Evolutionary conservation across 1,284 basidiomycete species (phyloP).

Genomic region (Fomitopsis schrenkii): DNA sequence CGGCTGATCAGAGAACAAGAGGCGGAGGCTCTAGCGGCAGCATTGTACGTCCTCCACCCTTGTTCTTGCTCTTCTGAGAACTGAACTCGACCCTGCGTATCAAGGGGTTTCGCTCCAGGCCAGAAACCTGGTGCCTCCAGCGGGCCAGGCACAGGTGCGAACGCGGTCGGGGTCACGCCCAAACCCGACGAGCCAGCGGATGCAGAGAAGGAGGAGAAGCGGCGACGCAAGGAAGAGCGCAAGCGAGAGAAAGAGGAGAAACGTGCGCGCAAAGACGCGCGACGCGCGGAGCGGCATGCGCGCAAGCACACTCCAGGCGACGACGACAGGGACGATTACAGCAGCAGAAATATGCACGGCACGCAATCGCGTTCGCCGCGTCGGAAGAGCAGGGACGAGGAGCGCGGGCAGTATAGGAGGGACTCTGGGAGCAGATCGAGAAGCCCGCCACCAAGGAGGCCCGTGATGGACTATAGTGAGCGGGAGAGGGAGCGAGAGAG

Average conservation of each 20-base stretch:
- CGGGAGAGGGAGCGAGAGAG: conserved; percentile 45
- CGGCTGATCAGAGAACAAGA: conserved; percentile 80
- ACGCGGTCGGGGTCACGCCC: conserved; percentile 25
- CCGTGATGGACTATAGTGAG: conserved; percentile 34
- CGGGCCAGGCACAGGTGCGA: conserved; percentile 32
- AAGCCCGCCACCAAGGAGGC: conserved; percentile 21
- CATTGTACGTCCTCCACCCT: conserved; percentile 49
- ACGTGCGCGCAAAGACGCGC: conserved; percentile 43
- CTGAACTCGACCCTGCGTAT: neutral
- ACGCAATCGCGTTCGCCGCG: conserved; percentile 44
- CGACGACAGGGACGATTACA: conserved; percentile 4
- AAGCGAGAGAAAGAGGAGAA: conserved; percentile 53
- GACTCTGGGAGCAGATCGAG: conserved; percentile 22
- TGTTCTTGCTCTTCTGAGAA: neutral
- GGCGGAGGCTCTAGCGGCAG: conserved; percentile 79
- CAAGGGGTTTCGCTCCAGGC: conserved; percentile 61
- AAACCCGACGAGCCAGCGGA: conserved; percentile 22
- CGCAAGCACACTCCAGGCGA: conserved; percentile 7
- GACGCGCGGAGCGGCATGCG: conserved; percentile 34
- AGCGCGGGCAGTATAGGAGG: conserved; percentile 7
- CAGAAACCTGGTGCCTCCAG: conserved; percentile 33
- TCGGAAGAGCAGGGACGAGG: conserved; percentile 11
- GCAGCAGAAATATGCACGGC: conserved; percentile 25
- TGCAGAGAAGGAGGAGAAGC: conserved; percentile 53
- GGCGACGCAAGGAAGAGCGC: conserved; percentile 52